phyloP scores from a whole-genome alignment of 2,329 filamentous ascomycete species.

The Ophiocordyceps polyrhachis-furcata region DNA sequence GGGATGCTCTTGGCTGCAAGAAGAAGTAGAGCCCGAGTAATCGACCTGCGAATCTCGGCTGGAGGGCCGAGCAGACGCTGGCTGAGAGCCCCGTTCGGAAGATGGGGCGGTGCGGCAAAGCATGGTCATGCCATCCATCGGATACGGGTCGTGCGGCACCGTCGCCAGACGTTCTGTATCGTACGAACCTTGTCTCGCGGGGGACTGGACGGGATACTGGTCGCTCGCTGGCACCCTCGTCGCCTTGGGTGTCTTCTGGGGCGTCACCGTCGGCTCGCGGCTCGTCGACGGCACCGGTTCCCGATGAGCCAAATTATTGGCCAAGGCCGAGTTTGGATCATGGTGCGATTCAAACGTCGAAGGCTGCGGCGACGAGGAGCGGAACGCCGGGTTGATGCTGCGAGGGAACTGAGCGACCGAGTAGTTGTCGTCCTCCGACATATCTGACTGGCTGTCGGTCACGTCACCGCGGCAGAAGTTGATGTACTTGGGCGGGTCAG shows the following conservation, averaged over 20 bases:
- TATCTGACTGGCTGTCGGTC: constrained; percentile 62
- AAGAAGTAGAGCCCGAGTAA: constrained; percentile 72
- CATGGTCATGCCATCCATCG: constrained; percentile 93
- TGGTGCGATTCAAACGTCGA: constrained; percentile 87
- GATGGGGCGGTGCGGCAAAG: constrained; percentile 61
- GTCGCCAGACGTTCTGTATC: constrained; percentile 41
- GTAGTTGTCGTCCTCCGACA: constrained; percentile 74
- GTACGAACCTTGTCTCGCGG: constrained; percentile 9
- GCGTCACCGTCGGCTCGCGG: constrained; percentile 30
- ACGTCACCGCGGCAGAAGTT: constrained; percentile 89
- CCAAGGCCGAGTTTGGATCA: constrained; percentile 59
- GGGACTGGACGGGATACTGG: constrained; percentile 6
- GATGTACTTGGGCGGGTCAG: constrained; percentile 93
- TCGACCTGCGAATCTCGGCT: constrained; percentile 85
- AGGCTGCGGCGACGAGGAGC: constrained; percentile 88
- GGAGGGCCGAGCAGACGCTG: constrained; percentile 50
- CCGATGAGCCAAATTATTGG: constrained; percentile 46
- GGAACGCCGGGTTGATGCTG: constrained; percentile 87
- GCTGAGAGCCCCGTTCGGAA: constrained; percentile 31
- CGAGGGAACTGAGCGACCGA: constrained; percentile 91
- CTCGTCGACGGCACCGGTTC: constrained; percentile 25
- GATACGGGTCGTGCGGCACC: constrained; percentile 84
- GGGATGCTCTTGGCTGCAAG: constrained; percentile 66
- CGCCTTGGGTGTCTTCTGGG: constrained; percentile 21
- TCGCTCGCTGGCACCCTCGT: constrained; percentile 6